Conservation (phyloP, 1,284 basidiomycete species). For the Xanthoconium separans region DNA sequence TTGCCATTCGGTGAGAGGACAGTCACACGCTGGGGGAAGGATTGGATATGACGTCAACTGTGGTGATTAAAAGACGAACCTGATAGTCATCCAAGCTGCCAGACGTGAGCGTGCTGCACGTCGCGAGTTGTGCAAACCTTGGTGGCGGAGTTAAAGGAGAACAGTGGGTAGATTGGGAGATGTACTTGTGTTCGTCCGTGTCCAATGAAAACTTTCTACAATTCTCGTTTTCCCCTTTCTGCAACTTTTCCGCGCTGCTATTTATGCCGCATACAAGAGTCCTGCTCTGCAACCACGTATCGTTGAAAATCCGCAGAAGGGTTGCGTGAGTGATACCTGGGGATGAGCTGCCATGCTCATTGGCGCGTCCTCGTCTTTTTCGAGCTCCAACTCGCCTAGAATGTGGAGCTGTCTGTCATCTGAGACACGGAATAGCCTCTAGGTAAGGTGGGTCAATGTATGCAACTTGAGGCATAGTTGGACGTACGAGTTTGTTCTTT, state of each 20-base stretch:
- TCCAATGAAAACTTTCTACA: constrained; percentile 70
- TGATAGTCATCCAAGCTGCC: constrained; percentile 77
- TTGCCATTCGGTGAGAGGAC: constrained; percentile 65
- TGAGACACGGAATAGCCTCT: constrained; percentile 75
- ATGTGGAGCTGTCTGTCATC: constrained; percentile 59
- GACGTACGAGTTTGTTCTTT: constrained; percentile 82
- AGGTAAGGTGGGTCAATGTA: constrained; percentile 12
- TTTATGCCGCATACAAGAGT: constrained; percentile 84
- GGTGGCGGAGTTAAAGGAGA: constrained; percentile 11
- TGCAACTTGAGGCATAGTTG: neutral
- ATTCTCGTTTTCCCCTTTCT: constrained; percentile 75
- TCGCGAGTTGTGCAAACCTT: constrained; percentile 55
- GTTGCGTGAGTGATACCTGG: constrained; percentile 43
- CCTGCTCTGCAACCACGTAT: constrained; percentile 38
- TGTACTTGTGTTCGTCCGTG: constrained; percentile 41
- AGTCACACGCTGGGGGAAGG: constrained; percentile 69
- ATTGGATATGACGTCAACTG: constrained; percentile 4
- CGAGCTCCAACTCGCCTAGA: constrained; percentile 71
- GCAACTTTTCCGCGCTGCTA: constrained; percentile 61
- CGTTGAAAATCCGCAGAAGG: neutral
- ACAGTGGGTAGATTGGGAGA: neutral
- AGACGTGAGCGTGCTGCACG: constrained; percentile 62
- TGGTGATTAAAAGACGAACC: constrained; percentile 41
- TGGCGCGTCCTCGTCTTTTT: constrained; percentile 83
- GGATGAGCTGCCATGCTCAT: constrained; percentile 85